Percentiles rank a stretch among this genome's conserved stretches.
Conservation (phyloP, 2,329 filamentous ascomycete species). For the Paecilomyces niveus region DNA sequence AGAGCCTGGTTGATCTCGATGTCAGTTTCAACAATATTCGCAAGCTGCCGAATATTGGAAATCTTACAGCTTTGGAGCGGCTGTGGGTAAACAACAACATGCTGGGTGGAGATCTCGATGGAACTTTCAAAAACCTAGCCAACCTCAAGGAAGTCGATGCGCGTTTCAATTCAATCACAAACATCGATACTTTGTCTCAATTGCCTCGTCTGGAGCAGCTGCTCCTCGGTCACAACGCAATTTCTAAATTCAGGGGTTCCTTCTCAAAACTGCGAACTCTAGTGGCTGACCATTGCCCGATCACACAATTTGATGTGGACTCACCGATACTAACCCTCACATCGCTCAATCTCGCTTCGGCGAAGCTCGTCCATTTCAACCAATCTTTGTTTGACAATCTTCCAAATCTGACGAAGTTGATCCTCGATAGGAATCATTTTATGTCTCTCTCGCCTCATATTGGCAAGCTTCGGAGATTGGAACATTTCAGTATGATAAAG, state of each 20-base stretch:
- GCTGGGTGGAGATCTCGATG: conserved; percentile 66
- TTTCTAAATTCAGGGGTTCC: conserved; percentile 83
- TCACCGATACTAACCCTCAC: conserved; percentile 73
- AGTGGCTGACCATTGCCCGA: conserved; percentile 87
- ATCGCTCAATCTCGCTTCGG: conserved; percentile 80
- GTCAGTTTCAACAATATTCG: conserved; percentile 93
- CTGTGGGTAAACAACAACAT: conserved; percentile 95
- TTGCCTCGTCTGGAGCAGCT: conserved; percentile 83
- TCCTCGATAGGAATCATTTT: conserved; percentile 93
- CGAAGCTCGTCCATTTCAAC: conserved; percentile 78
- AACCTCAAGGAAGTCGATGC: conserved; percentile 86
- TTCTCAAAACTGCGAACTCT: conserved; percentile 79
- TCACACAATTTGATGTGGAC: conserved; percentile 85
- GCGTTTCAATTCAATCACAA: conserved; percentile 83
- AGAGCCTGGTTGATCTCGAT: conserved; percentile 82
- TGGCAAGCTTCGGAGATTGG: conserved; percentile 71
- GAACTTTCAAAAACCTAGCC: conserved; percentile 62
- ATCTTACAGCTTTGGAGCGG: conserved; percentile 71
- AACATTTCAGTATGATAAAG: conserved; percentile 89
- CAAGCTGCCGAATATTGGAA: conserved; percentile 70
- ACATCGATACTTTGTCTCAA: conserved; percentile 77
- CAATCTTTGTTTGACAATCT: conserved; percentile 85
- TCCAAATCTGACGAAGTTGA: conserved; percentile 76
- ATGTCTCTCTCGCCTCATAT: conserved; percentile 81
- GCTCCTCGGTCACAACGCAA: conserved; percentile 83